phyloP scores from a whole-genome alignment of 2,329 filamentous ascomycete genomes.

The Aspergillus uvarum region DNA sequence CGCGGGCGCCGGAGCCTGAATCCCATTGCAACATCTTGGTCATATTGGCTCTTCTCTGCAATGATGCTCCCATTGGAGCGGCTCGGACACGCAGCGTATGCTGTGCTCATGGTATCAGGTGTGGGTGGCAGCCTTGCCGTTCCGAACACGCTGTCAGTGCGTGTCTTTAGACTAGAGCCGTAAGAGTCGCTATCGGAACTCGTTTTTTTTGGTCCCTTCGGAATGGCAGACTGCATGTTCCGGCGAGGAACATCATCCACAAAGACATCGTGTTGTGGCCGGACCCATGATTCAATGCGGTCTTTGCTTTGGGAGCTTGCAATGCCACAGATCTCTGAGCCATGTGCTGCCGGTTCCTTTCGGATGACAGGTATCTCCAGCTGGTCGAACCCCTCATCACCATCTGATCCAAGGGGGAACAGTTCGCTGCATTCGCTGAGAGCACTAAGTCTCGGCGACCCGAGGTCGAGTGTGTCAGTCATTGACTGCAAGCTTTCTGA shows the following conservation, averaged over 20 bases:
- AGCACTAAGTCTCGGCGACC: slow-evolving; percentile 44
- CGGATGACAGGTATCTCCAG: slow-evolving; percentile 31
- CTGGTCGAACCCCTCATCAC: slow-evolving; percentile 24
- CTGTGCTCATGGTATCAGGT: slow-evolving; percentile 46
- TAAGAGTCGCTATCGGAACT: slow-evolving; percentile 27
- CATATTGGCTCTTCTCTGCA: slow-evolving; percentile 27
- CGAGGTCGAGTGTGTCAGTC: slow-evolving; percentile 33
- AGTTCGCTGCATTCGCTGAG: slow-evolving; percentile 48
- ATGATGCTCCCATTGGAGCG: slow-evolving; percentile 38
- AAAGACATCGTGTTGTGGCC: slow-evolving; percentile 20
- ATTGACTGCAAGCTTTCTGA: slow-evolving; percentile 39
- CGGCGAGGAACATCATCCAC: slow-evolving; percentile 19
- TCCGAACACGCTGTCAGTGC: slow-evolving; percentile 35
- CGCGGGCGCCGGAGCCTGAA: slow-evolving; percentile 30
- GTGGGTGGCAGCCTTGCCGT: slow-evolving; percentile 40
- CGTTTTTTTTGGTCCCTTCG: slow-evolving; percentile 20
- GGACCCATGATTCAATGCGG: slow-evolving; percentile 36
- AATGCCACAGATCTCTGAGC: slow-evolving; percentile 18
- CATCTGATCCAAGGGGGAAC: slow-evolving; percentile 30
- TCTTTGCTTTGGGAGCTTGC: slow-evolving; percentile 19
- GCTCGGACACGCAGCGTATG: slow-evolving; percentile 31
- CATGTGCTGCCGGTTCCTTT: slow-evolving; percentile 16
- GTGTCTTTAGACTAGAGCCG: slow-evolving; percentile 28
- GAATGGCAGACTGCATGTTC: slow-evolving; percentile 21
- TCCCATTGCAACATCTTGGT: slow-evolving; percentile 23